phyloP scores from a whole-genome alignment of 2,329 filamentous ascomycete species.

The Cyanodermella asteris region DNA sequence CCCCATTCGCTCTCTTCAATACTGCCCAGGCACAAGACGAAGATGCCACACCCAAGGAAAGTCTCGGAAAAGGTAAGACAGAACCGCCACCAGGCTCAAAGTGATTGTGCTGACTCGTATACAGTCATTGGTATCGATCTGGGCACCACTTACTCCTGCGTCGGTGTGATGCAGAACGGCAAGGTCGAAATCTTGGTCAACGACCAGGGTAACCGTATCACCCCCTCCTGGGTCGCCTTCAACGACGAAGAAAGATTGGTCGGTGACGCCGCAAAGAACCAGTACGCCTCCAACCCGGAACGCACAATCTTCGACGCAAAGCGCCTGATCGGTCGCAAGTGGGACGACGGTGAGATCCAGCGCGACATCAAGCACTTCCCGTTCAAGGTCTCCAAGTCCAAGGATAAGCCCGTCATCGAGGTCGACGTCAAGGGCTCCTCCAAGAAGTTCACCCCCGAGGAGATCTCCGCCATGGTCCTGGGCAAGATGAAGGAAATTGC shows the following conservation, averaged over 20 bases:
- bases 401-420: slow-evolving; percentile 69
- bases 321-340: slow-evolving; percentile 72
- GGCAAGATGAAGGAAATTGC: slow-evolving; percentile 47
- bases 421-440: slow-evolving; percentile 36
- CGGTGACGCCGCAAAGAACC: slow-evolving; percentile 94
- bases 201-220: slow-evolving; percentile 93
- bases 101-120: background rate
- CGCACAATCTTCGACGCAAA: slow-evolving; percentile 67
- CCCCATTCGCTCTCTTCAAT: slow-evolving; percentile 67
- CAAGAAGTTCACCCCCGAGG: slow-evolving; percentile 44
- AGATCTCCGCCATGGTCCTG: slow-evolving; percentile 44
- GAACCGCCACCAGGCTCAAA: slow-evolving; percentile 1
- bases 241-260: slow-evolving; percentile 93
- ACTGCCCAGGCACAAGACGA: slow-evolving; percentile 38
- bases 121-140: slow-evolving; percentile 19
- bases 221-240: slow-evolving; percentile 85
- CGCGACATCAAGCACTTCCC: slow-evolving; percentile 95
- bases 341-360: slow-evolving; percentile 66
- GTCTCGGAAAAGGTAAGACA: slow-evolving; percentile 49
- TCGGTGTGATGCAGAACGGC: slow-evolving; percentile 88
- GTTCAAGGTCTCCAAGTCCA: slow-evolving; percentile 78
- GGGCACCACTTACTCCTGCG: no score
- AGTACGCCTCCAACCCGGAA: slow-evolving; percentile 58
- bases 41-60: slow-evolving; percentile 42
- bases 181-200: slow-evolving; percentile 92